These are phyloP conservation scores for Mimosa pudica DNA, from an alignment of 306 rosid species.

Conservation along the genomic window DNA sequence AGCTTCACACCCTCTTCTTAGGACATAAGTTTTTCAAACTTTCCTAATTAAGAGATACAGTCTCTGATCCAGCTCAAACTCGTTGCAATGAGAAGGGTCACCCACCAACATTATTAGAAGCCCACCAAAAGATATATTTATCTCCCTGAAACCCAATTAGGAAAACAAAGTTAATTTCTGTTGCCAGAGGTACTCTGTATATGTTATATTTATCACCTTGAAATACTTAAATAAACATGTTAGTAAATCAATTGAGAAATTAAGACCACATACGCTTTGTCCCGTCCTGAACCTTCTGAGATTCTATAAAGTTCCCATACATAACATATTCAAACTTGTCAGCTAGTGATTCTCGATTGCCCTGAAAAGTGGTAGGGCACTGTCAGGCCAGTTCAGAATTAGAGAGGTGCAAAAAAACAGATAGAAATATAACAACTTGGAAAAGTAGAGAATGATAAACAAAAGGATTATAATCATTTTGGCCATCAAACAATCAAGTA, in stretches of 20 bases:
- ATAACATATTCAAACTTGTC: conserved; percentile 89
- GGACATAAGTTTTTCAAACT: conserved; percentile 42
- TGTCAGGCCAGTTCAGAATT: conserved; percentile 11
- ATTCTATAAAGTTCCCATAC: conserved; percentile 84
- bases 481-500: too few species aligned
- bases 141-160: conserved; percentile 53
- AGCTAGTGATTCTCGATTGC: conserved; percentile 74
- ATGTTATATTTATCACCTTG: not conserved
- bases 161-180: not conserved
- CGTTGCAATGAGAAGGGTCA: conserved; percentile 78
- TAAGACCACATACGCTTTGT: conserved; percentile 64
- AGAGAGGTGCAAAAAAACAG: conserved; percentile 23
- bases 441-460: not conserved
- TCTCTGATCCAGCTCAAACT: conserved; percentile 90
- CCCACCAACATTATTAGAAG: conserved; percentile 93
- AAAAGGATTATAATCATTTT: not conserved
- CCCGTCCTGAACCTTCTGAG: conserved; percentile 75
- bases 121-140: conserved; percentile 86
- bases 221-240: conserved; percentile 2
- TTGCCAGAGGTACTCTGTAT: not conserved
- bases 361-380: conserved; percentile 43
- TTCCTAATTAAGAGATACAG: conserved; percentile 86
- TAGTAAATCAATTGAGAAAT: conserved; percentile 5
- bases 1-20: conserved; percentile 40
- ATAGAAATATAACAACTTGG: not conserved